A percentile compares a stretch with the other conserved stretches of the same genome.
These are phyloP conservation scores for Termitomyces sp. DNA, from an alignment of 768 basidiomycete species.

Conservation along the genomic window DNA sequence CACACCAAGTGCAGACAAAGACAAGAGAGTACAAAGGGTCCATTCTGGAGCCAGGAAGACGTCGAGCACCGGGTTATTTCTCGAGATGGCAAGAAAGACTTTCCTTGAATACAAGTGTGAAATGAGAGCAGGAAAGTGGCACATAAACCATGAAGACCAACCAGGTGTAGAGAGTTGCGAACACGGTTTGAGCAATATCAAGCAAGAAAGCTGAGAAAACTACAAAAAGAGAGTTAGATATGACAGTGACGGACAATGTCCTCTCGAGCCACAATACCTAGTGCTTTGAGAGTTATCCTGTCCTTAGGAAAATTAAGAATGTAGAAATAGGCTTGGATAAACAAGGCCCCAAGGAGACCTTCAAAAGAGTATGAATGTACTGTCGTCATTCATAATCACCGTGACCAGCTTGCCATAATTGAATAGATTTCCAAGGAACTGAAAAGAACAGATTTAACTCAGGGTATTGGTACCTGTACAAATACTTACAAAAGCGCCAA, in stretches of 20 bases:
- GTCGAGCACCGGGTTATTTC: too few relatives aligned
- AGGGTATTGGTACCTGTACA: background rate
- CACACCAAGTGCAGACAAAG: too few relatives aligned
- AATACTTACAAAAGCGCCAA: background rate
- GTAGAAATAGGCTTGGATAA: constrained; percentile 5
- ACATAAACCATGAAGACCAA: background rate
- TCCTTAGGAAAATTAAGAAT: background rate
- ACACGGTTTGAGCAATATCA: background rate
- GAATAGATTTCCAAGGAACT: constrained; percentile 1
- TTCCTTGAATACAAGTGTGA: too few relatives aligned
- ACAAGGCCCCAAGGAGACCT: background rate
- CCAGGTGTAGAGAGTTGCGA: background rate
- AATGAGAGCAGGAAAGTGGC: too few relatives aligned
- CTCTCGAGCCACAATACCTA: background rate
- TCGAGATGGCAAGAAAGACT: too few relatives aligned
- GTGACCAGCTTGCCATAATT: background rate
- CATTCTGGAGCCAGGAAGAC: too few relatives aligned
- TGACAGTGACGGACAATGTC: constrained; percentile 2
- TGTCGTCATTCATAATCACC: background rate
- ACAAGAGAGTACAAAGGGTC: too few relatives aligned
- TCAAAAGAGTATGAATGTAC: background rate
- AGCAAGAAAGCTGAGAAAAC: background rate
- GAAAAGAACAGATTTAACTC: background rate
- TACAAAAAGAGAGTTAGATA: background rate
- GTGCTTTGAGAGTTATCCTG: background rate